phyloP scores from a whole-genome alignment of 306 rosid species.

The Acmispon strigosus region DNA sequence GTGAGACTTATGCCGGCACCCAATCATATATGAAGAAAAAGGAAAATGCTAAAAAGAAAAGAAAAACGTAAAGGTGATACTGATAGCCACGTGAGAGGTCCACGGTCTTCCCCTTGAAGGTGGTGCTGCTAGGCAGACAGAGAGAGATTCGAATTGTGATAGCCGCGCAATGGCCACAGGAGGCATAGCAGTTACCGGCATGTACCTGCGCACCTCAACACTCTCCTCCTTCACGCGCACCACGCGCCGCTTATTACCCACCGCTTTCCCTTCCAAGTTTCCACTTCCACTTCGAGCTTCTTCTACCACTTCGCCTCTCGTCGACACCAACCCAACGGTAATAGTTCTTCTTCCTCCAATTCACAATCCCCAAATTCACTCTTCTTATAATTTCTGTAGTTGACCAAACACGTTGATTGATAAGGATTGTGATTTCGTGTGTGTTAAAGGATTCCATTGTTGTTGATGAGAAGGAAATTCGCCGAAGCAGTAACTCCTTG shows the following conservation, averaged over 20 bases:
- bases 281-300: constrained; percentile 36
- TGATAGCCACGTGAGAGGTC: neutral
- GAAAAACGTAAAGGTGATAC: neutral
- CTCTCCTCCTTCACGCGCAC: constrained; percentile 20
- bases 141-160: neutral
- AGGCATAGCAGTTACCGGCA: constrained; percentile 3
- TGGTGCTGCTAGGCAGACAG: neutral
- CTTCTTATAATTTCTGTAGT: neutral
- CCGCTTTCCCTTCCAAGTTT: constrained; percentile 14
- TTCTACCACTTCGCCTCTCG: constrained; percentile 38
- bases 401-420: neutral
- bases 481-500: constrained; percentile 31
- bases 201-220: constrained; percentile 19
- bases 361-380: neutral
- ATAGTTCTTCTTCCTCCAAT: constrained; percentile 3
- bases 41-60: no score
- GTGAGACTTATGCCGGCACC: no score
- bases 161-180: constrained; percentile 31
- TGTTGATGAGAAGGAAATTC: constrained; percentile 42
- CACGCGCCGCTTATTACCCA: constrained; percentile 18
- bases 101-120: neutral
- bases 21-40: no score
- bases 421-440: neutral
- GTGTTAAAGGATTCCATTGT: constrained; percentile 32
- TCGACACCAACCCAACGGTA: constrained; percentile 32